These are phyloP conservation scores for Cryptococcus sp. DNA, from an alignment of 1,284 basidiomycete genomes.

Conservation along the genomic window DNA sequence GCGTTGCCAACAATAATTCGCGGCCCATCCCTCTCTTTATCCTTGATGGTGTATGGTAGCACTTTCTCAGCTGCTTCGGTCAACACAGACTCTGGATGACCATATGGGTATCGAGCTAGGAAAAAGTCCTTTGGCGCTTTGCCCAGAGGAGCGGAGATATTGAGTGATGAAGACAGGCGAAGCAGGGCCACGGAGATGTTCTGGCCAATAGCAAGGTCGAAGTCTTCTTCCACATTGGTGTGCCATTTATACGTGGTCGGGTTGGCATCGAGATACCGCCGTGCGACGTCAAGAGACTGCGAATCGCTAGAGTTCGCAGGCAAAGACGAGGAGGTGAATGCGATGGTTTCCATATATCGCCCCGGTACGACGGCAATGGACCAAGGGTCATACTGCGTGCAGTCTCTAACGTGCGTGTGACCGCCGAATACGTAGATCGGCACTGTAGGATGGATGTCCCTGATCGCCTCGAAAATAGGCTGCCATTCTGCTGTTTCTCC, in stretches of 20 bases:
- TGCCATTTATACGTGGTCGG: conserved; percentile 51
- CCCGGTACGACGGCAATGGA: conserved; percentile 67
- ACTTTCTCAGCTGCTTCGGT: conserved; percentile 65
- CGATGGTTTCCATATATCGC: conserved; percentile 83
- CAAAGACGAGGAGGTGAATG: conserved; percentile 54
- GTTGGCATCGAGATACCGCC: conserved; percentile 57
- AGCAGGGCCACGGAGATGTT: conserved; percentile 39
- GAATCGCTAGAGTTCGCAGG: conserved; percentile 25
- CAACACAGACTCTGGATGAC: conserved; percentile 65
- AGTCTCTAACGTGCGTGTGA: conserved; percentile 77
- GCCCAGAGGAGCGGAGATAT: conserved; percentile 58
- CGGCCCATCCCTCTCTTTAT: conserved; percentile 28
- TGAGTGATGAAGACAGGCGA: conserved; percentile 33
- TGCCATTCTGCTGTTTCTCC: conserved; percentile 57
- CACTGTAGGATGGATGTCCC: conserved; percentile 67
- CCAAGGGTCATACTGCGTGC: conserved; percentile 57
- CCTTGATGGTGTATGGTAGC: conserved; percentile 38
- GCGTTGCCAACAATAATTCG: conserved; percentile 71
- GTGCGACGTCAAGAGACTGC: conserved; percentile 44
- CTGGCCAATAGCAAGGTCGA: conserved; percentile 44
- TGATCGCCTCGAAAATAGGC: conserved; percentile 73
- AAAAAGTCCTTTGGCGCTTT: conserved; percentile 72
- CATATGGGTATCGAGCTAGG: conserved; percentile 64
- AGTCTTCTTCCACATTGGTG: conserved; percentile 35
- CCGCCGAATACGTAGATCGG: conserved; percentile 80